Percentiles rank a stretch among this genome's conserved stretches.
These are phyloP conservation scores for Colletotrichum orchidophilum DNA, from an alignment of 2,329 filamentous ascomycete species.

Conservation along the genomic window DNA sequence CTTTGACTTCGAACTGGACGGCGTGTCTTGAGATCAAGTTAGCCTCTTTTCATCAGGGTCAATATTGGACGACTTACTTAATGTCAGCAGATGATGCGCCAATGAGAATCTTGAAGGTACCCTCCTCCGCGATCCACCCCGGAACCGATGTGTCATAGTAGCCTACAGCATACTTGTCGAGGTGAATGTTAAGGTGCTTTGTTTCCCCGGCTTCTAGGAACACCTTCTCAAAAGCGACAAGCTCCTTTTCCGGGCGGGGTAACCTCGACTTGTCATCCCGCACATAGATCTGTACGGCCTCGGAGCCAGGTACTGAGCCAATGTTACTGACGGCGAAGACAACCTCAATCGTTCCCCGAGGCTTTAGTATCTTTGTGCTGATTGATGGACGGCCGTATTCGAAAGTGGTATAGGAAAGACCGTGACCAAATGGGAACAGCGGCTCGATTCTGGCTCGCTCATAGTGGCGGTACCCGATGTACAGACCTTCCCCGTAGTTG, in stretches of 20 bases:
- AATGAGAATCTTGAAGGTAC: conserved; percentile 67
- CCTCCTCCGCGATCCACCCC: conserved; percentile 74
- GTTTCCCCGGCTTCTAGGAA: conserved; percentile 65
- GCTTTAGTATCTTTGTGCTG: conserved; percentile 49
- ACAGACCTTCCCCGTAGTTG: conserved; percentile 77
- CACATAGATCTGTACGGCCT: conserved; percentile 76
- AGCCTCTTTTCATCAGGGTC: neutral
- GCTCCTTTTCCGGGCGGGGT: conserved; percentile 75
- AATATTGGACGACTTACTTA: conserved; percentile 34
- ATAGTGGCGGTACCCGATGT: conserved; percentile 79
- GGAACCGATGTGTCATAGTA: conserved; percentile 70
- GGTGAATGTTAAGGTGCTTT: conserved; percentile 54
- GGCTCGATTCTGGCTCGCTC: conserved; percentile 68
- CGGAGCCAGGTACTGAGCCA: conserved; percentile 64
- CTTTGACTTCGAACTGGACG: conserved; percentile 64
- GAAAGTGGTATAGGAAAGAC: conserved; percentile 78
- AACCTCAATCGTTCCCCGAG: conserved; percentile 53
- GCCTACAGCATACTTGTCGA: conserved; percentile 62
- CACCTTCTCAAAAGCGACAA: conserved; percentile 75
- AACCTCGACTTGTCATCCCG: conserved; percentile 70
- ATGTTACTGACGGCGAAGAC: conserved; percentile 63
- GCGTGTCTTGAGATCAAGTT: conserved; percentile 37
- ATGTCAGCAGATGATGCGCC: conserved; percentile 72
- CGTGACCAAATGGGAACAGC: conserved; percentile 78
- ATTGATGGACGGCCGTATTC: conserved; percentile 68